phyloP scores from a whole-genome alignment of 2,329 filamentous ascomycete species.

The Venturia aucupariae region DNA sequence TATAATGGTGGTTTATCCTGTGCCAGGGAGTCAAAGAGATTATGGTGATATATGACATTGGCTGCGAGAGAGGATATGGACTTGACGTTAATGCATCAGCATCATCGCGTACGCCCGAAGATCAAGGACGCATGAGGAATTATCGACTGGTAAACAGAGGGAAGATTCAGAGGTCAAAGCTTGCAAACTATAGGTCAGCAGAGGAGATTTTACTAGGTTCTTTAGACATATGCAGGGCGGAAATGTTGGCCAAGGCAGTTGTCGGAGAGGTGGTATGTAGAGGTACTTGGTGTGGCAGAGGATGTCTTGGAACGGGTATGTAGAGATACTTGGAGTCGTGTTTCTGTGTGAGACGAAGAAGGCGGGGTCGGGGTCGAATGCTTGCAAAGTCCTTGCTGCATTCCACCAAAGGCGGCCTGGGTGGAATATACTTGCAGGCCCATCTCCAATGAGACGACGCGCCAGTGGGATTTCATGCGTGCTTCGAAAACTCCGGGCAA shows the following conservation, averaged over 20 bases:
- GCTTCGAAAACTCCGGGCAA: not conserved
- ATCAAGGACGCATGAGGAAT: slow-evolving; percentile 12
- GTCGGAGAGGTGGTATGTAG: slow-evolving; percentile 9
- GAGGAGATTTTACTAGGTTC: slow-evolving; percentile 13
- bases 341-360: slow-evolving; percentile 9
- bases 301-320: not conserved
- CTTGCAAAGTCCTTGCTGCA: slow-evolving; percentile 11
- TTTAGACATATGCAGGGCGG: not conserved
- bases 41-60: slow-evolving; percentile 3
- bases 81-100: slow-evolving; percentile 5
- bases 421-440: slow-evolving; percentile 8
- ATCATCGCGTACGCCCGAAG: slow-evolving; percentile 14
- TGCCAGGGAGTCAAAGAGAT: not conserved
- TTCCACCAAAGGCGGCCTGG: slow-evolving; percentile 7
- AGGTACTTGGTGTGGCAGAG: not conserved
- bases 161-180: slow-evolving; percentile 10
- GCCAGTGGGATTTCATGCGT: slow-evolving; percentile 10
- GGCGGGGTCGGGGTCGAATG: slow-evolving; percentile 13
- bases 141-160: slow-evolving; percentile 6
- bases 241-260: slow-evolving; percentile 2
- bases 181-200: slow-evolving; percentile 12
- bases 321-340: slow-evolving; percentile 1
- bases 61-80: not conserved
- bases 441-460: slow-evolving; percentile 6
- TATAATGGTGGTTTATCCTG: not conserved